Conservation (phyloP, 371 early-diverging fungal genomes). For the Mucor sp. region DNA sequence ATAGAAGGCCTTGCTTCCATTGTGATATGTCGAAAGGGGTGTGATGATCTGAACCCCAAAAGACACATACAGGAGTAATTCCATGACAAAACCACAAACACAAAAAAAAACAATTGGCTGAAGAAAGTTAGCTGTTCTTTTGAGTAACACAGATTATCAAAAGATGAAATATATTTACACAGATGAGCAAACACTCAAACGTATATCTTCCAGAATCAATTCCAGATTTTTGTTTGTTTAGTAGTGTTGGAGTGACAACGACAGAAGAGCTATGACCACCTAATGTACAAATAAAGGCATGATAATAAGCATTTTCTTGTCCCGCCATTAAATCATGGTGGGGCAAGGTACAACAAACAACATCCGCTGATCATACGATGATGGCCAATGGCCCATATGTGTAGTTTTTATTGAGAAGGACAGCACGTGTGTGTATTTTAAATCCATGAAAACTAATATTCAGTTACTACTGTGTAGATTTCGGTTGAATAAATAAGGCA, state of each 20-base stretch:
- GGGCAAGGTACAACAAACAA: constrained; percentile 9
- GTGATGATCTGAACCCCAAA: neutral
- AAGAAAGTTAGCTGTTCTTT: constrained; percentile 10
- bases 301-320: neutral
- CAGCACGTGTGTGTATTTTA: constrained; percentile 10
- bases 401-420: constrained; percentile 6
- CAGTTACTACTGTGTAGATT: neutral
- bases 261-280: constrained; percentile 18
- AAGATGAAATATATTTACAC: neutral
- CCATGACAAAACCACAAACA: neutral
- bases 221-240: constrained; percentile 2
- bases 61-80: neutral
- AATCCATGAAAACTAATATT: neutral
- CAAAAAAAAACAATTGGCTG: neutral
- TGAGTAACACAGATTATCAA: neutral
- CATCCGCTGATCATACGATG: constrained; percentile 16
- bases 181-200: neutral
- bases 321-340: constrained; percentile 3
- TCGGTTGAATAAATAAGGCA: neutral
- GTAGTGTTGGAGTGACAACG: constrained; percentile 1
- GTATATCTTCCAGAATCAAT: constrained; percentile 13
- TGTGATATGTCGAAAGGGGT: neutral
- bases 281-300: neutral
- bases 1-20: neutral
- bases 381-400: neutral